Evolutionary conservation across 2,329 filamentous ascomycete species (phyloP).

Genomic region (Epichloe brachyelytri): DNA sequence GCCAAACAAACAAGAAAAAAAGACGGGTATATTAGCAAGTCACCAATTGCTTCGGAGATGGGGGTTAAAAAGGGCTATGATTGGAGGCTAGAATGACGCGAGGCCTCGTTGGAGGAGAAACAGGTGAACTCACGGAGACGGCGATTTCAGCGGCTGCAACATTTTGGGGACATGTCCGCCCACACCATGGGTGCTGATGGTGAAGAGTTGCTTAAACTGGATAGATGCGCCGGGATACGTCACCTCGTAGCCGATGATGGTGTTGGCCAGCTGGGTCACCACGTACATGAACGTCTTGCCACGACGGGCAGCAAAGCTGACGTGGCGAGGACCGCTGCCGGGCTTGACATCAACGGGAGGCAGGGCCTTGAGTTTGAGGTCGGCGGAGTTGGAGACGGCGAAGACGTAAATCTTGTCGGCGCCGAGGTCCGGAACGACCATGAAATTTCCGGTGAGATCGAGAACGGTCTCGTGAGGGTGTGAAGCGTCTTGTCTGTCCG

Average conservation of each 20-base stretch:
- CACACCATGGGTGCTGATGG: constrained; percentile 34
- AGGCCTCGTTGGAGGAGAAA: neutral
- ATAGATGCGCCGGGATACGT: constrained; percentile 33
- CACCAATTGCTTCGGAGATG: neutral
- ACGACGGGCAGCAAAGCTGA: constrained; percentile 37
- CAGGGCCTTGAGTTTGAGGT: constrained; percentile 26
- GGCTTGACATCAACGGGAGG: constrained; percentile 28
- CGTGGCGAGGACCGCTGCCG: constrained; percentile 54
- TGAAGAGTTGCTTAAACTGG: constrained; percentile 33
- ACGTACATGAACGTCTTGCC: constrained; percentile 44
- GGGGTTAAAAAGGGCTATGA: neutral
- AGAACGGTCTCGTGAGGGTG: constrained; percentile 53
- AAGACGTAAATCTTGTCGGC: constrained; percentile 48
- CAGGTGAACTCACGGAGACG: constrained; percentile 37
- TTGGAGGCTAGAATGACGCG: neutral
- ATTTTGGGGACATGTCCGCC: constrained; percentile 24
- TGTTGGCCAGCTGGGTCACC: constrained; percentile 47
- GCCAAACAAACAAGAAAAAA: neutral
- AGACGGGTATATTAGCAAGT: neutral
- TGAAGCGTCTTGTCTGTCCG: constrained; percentile 39
- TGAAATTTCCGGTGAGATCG: constrained; percentile 50
- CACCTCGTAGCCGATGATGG: constrained; percentile 43
- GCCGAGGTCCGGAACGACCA: constrained; percentile 54
- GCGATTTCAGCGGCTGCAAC: constrained; percentile 42
- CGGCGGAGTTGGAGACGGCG: constrained; percentile 27